Conservation (phyloP, 2,329 filamentous ascomycete species). For the Ceratocystis cubensis region DNA sequence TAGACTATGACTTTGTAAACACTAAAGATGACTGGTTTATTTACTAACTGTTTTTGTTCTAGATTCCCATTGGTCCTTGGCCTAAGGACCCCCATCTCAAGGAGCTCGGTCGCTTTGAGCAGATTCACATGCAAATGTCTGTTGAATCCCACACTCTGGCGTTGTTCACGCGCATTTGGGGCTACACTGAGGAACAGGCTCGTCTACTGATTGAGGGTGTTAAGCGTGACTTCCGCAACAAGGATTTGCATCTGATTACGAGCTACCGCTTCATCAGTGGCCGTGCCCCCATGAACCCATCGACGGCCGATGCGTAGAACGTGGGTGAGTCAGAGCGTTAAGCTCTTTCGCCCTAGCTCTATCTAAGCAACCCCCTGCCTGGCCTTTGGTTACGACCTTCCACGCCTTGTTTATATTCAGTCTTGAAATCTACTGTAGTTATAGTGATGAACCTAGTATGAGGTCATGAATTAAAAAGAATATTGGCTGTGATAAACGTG, state of each 20-base stretch:
- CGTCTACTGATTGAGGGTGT: slow-evolving; percentile 34
- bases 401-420: too few species aligned
- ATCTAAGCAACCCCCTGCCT: not conserved
- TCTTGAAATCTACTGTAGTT: not conserved
- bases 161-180: slow-evolving; percentile 30
- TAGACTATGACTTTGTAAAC: not conserved
- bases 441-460: not conserved
- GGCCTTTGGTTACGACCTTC: too few species aligned
- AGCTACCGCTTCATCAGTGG: slow-evolving; percentile 29
- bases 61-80: slow-evolving; percentile 33
- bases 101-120: slow-evolving; percentile 30
- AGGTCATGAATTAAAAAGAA: not conserved
- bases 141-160: slow-evolving; percentile 33
- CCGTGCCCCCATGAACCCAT: slow-evolving; percentile 17
- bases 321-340: not conserved
- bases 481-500: not conserved
- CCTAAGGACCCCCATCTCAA: slow-evolving; percentile 30
- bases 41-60: not conserved
- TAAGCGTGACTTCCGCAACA: slow-evolving; percentile 29
- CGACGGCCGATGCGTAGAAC: not conserved
- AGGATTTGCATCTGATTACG: slow-evolving; percentile 28
- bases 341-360: not conserved
- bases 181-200: slow-evolving; percentile 32
- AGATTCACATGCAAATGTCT: slow-evolving; percentile 33
- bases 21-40: too few species aligned